A percentile compares a stretch with the other conserved stretches of the same genome.
These are phyloP conservation scores for Rhynchosporium secalis DNA, from an alignment of 2,329 filamentous ascomycete species.

Conservation along the genomic window DNA sequence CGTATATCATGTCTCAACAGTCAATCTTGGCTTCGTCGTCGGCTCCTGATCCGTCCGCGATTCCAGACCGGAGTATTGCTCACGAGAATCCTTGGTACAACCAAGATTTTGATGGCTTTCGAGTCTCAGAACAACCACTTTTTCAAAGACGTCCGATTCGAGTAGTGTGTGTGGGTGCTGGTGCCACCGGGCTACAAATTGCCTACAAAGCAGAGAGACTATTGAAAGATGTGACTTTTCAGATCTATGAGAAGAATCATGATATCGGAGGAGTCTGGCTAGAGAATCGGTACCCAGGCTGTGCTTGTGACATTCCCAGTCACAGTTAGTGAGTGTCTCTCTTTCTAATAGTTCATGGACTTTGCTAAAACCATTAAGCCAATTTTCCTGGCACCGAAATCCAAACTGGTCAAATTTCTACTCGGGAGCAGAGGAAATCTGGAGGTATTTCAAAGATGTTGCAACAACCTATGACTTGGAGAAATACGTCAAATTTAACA, in stretches of 20 bases:
- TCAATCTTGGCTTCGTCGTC: conserved; percentile 18
- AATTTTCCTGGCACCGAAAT: conserved; percentile 26
- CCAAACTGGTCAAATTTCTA: conserved; percentile 39
- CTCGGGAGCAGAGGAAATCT: conserved; percentile 35
- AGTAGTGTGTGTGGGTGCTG: conserved; percentile 48
- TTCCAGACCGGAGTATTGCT: conserved; percentile 13
- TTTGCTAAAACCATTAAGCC: neutral
- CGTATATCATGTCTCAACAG: neutral
- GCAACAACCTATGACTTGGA: conserved; percentile 40
- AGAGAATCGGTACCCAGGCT: conserved; percentile 57
- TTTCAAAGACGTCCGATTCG: conserved; percentile 20
- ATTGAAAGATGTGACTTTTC: conserved; percentile 25
- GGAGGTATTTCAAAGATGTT: conserved; percentile 40
- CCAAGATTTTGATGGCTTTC: conserved; percentile 28
- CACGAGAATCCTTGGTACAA: conserved; percentile 32
- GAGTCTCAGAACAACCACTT: conserved; percentile 26
- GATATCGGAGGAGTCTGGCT: conserved; percentile 52
- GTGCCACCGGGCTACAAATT: conserved; percentile 48
- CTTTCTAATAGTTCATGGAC: conserved; percentile 36
- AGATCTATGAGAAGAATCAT: conserved; percentile 43
- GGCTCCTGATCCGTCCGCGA: conserved; percentile 19
- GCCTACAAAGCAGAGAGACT: conserved; percentile 49
- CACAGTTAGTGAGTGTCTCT: conserved; percentile 62
- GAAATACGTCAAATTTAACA: conserved; percentile 47
- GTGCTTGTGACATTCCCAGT: conserved; percentile 55